Evolutionary conservation across 768 basidiomycete species (phyloP).

Genomic region (Tubosaeta brunneosetosa): DNA sequence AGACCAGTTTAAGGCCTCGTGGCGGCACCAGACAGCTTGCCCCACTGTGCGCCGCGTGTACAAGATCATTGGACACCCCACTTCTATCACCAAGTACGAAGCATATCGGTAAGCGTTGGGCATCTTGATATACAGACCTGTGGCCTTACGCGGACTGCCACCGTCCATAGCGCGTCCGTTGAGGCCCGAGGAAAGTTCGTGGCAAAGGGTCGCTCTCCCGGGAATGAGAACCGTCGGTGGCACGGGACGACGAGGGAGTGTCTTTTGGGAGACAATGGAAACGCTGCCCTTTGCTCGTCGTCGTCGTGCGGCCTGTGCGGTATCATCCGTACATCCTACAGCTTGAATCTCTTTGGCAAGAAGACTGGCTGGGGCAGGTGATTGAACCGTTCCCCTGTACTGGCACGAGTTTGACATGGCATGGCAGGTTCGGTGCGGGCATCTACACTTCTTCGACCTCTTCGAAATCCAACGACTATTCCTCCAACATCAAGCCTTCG

Average conservation of each 20-base stretch:
- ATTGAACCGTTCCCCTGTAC: conserved; percentile 5
- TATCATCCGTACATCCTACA: conserved; percentile 62
- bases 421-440: conserved; percentile 57
- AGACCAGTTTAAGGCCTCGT: conserved; percentile 65
- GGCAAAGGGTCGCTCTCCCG: conserved; percentile 48
- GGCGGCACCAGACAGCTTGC: conserved; percentile 57
- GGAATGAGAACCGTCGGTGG: conserved; percentile 73
- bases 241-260: conserved; percentile 68
- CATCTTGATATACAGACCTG: neutral
- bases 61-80: conserved; percentile 53
- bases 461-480: conserved; percentile 78
- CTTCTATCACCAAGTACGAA: conserved; percentile 51
- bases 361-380: conserved; percentile 72
- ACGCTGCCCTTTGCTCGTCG: conserved; percentile 47
- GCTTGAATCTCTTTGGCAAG: conserved; percentile 58
- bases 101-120: conserved; percentile 48
- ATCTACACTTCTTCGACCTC: conserved; percentile 76
- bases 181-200: conserved; percentile 59
- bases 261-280: conserved; percentile 58
- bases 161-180: conserved; percentile 41
- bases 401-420: conserved; percentile 1
- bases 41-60: conserved; percentile 59
- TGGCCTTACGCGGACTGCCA: neutral
- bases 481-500: conserved; percentile 52
- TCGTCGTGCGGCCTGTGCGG: conserved; percentile 57